Base-by-base conservation (phyloP, 345 rosid species). In the Melastoma malabathricum region DNA sequence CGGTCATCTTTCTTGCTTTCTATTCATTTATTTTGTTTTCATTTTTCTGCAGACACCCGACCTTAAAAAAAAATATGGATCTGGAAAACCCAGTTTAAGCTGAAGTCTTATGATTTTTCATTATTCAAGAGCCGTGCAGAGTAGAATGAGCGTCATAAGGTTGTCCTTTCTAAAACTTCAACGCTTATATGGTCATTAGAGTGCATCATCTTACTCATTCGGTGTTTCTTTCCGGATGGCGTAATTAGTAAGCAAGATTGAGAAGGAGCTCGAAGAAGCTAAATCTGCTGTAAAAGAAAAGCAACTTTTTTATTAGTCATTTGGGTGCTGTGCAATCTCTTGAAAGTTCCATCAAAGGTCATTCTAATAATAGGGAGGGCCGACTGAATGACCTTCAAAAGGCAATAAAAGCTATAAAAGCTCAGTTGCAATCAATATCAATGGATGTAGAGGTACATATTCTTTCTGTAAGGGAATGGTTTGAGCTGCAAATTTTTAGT, bases 91-190 rank as follows among this genome's bases (percentile, higher is more conserved):
- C 90, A 84, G 75, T 50, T 92, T 63, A 97, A 92, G 66, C 83
- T 92, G 27, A 84, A 87, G 63, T 74, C 66, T 44, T 89, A 92
- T 70, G 97, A 92, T 48, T 79, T 92, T 54, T 84, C 95, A 56
- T 68, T 92, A 55, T 92, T 92, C 65, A 73, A 87, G 59, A 79
- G 78, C 67, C 79, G 95, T 63, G 95, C 90, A 49, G 94, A 92
- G 74, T 92, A 92, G 71, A 92, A 92, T 73, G 97, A 84, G 74
- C 95, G 84, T 69, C 96, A 87, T 58, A 87, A 87, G 98, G 98
- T 92, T 66, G 62, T 44, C 29, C 60, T 53, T 47, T 52, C 39
- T 50, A 57, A 27, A 27, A 27, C 6, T 27, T 27, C 31, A 27
- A 6, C 4, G 31, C 31, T 27, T 27, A 27, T 27, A 27, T 27